A percentile compares a stretch with the other conserved stretches of the same genome.
These are phyloP conservation scores for Mercurialis annua DNA, from an alignment of 345 rosid genomes.

Conservation along the genomic window DNA sequence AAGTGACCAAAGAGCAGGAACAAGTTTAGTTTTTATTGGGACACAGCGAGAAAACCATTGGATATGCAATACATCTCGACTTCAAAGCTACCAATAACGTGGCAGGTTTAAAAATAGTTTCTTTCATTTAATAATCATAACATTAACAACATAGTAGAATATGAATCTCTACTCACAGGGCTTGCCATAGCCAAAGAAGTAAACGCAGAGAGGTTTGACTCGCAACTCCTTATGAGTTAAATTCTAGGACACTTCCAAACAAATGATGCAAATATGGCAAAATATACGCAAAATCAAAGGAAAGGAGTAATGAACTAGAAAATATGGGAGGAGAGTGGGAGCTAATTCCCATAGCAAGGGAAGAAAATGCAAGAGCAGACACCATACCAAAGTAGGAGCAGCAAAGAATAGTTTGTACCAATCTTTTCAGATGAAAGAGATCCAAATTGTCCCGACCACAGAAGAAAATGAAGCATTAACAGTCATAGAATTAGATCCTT, in stretches of 20 bases:
- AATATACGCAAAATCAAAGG: not conserved
- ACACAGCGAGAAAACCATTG: no score
- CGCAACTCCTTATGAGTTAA: not conserved
- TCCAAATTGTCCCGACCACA: not conserved
- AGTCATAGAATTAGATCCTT: not conserved
- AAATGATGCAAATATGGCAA: not conserved
- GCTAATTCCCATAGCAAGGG: not conserved
- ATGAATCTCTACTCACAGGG: not conserved
- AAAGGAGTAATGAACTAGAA: not conserved
- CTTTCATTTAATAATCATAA: not conserved
- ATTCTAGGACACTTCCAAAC: not conserved
- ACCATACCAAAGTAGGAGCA: no score
- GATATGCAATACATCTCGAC: no score
- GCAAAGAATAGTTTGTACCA: no score
- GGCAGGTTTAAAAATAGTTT: no score
- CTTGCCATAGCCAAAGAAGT: not conserved
- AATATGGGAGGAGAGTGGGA: not conserved
- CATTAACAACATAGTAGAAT: not conserved
- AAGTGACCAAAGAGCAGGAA: no score
- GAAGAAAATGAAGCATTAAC: not conserved
- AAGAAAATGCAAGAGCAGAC: not conserved
- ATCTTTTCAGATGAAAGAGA: not conserved
- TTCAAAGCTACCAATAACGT: no score
- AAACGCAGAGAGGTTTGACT: not conserved
- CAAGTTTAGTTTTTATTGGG: no score